Percentiles rank a stretch among this genome's conserved stretches.
Conservation (phyloP, 2,329 filamentous ascomycete genomes). For the Niveomyces coronatus region DNA sequence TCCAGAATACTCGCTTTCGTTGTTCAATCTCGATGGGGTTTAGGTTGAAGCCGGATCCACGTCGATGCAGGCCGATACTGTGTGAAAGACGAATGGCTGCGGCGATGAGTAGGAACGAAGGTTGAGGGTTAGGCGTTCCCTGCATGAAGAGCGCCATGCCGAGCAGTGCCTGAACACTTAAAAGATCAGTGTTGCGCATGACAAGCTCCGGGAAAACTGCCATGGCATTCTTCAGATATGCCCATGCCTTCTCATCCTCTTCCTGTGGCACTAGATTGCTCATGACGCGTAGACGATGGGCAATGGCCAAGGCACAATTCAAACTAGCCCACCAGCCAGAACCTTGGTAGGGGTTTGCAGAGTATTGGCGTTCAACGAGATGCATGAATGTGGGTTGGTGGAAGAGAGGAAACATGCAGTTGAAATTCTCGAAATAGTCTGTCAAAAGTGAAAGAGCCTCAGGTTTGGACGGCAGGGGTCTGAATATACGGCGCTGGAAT, state of each 20-base stretch:
- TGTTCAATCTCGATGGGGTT: conserved; percentile 94
- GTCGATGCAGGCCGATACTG: conserved; percentile 91
- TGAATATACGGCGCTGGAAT: conserved; percentile 76
- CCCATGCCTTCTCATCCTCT: conserved; percentile 91
- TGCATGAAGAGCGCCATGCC: conserved; percentile 94
- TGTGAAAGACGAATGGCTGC: conserved; percentile 85
- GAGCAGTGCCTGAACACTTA: conserved; percentile 87
- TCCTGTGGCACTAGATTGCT: conserved; percentile 83
- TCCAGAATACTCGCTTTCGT: conserved; percentile 57
- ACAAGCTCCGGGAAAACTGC: conserved; percentile 85
- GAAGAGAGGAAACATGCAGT: conserved; percentile 95
- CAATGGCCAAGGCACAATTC: conserved; percentile 88
- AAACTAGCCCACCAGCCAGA: conserved; percentile 98
- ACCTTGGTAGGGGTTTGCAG: conserved; percentile 81
- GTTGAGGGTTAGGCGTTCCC: conserved; percentile 92
- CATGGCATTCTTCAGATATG: conserved; percentile 93
- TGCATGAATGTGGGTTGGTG: conserved; percentile 99
- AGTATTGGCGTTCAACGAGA: conserved; percentile 88
- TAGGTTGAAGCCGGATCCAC: conserved; percentile 83
- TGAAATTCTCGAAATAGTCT: conserved; percentile 98
- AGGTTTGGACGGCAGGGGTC: conserved; percentile 71
- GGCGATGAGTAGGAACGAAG: conserved; percentile 81
- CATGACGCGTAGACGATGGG: conserved; percentile 87
- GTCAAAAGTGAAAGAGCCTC: conserved; percentile 80
- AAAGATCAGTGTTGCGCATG: conserved; percentile 89